phyloP scores from a whole-genome alignment of 768 basidiomycete genomes.

The Agaricus bisporus region DNA sequence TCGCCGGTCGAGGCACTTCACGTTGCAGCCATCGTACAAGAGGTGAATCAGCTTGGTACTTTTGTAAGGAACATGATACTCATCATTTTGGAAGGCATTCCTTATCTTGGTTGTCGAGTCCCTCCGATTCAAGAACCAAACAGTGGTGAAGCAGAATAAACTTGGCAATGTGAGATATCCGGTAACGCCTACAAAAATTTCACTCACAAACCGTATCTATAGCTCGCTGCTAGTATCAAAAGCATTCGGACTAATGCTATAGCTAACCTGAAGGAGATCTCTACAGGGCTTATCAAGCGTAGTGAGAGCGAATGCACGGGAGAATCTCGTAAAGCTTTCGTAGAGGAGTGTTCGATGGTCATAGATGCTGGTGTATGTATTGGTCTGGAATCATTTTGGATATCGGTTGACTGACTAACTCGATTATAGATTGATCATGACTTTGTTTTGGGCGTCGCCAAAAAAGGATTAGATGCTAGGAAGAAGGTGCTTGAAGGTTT shows the following conservation, averaged over 20 bases:
- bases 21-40: slow-evolving; percentile 66
- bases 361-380: slow-evolving; percentile 31
- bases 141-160: slow-evolving; percentile 68
- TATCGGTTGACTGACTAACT: slow-evolving; percentile 4
- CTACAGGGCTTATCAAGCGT: slow-evolving; percentile 40
- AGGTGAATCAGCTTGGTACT: slow-evolving; percentile 34
- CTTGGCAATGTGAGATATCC: slow-evolving; percentile 52
- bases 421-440: slow-evolving; percentile 60
- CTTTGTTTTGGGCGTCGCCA: slow-evolving; percentile 52
- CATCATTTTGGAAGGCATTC: slow-evolving; percentile 47
- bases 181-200: too few relatives aligned
- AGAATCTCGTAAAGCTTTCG: slow-evolving; percentile 47
- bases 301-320: slow-evolving; percentile 46
- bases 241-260: slow-evolving; percentile 48
- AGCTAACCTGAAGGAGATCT: slow-evolving; percentile 51
- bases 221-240: slow-evolving; percentile 70
- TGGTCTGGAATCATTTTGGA: not conserved
- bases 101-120: slow-evolving; percentile 67
- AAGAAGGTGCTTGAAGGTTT: slow-evolving; percentile 68
- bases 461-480: slow-evolving; percentile 62
- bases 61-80: slow-evolving; percentile 4
- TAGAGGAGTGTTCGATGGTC: slow-evolving; percentile 38
- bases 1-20: slow-evolving; percentile 61
- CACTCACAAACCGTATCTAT: not conserved
- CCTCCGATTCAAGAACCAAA: slow-evolving; percentile 63